phyloP scores from a whole-genome alignment of 441 rosid species.

The Aquilaria agallochum region DNA sequence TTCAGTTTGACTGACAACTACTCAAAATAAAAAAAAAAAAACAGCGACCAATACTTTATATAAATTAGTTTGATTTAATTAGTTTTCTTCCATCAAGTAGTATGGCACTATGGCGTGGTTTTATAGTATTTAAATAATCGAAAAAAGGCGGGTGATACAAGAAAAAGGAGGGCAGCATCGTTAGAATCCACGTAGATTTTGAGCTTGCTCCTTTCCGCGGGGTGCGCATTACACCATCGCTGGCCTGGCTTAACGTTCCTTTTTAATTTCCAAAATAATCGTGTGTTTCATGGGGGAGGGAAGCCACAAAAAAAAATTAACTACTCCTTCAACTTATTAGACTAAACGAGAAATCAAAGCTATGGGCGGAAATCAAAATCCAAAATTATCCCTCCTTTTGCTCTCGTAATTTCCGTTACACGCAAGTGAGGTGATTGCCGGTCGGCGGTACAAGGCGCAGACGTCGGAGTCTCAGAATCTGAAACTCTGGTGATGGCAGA shows the following conservation, averaged over 20 bases:
- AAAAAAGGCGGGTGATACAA: slow-evolving; percentile 17
- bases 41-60: too few species aligned
- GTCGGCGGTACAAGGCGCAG: too few species aligned
- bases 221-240: slow-evolving; percentile 42
- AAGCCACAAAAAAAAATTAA: neutral
- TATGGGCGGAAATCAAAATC: slow-evolving; percentile 6
- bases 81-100: too few species aligned
- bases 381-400: slow-evolving; percentile 17
- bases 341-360: neutral
- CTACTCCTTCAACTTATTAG: too few species aligned
- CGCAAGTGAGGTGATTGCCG: neutral
- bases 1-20: too few species aligned
- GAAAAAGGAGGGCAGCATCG: slow-evolving; percentile 27
- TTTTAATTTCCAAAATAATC: neutral
- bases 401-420: slow-evolving; percentile 7
- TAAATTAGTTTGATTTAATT: too few species aligned
- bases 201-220: slow-evolving; percentile 13
- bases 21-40: too few species aligned
- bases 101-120: too few species aligned
- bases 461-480: too few species aligned
- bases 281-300: neutral
- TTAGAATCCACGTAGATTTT: slow-evolving; percentile 49
- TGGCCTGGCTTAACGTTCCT: slow-evolving; percentile 8
- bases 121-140: too few species aligned
- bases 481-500: slow-evolving; percentile 33